These are phyloP conservation scores for Candida lessepsii DNA, from an alignment of 805 yeast genomes.

Conservation along the genomic window DNA sequence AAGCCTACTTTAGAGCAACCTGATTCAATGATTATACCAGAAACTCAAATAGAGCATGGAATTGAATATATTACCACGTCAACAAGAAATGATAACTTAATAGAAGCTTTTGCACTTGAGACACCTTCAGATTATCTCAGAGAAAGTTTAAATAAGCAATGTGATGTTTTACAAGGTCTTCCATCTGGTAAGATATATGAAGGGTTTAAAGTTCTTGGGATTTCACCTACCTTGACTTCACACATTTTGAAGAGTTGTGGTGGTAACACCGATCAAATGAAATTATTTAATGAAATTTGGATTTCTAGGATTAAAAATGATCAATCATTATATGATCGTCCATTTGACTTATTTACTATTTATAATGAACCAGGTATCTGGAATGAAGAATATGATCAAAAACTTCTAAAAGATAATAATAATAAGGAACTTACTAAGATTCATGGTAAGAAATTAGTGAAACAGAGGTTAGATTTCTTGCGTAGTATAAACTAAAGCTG, in stretches of 20 bases:
- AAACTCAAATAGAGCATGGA: slow-evolving; percentile 3
- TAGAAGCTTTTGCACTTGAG: too few relatives aligned
- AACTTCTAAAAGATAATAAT: slow-evolving; percentile 5
- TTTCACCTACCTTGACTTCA: slow-evolving; percentile 16
- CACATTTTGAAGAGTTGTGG: slow-evolving; percentile 19
- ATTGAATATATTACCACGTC: neutral
- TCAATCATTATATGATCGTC: neutral
- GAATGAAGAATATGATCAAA: slow-evolving; percentile 16
- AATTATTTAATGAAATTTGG: slow-evolving; percentile 14
- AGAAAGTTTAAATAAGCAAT: neutral
- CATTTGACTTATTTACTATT: slow-evolving; percentile 10
- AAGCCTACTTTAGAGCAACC: too few relatives aligned
- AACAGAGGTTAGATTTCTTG: slow-evolving; percentile 15
- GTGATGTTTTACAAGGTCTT: neutral
- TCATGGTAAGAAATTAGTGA: slow-evolving; percentile 15
- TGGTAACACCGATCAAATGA: slow-evolving; percentile 15
- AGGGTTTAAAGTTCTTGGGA: slow-evolving; percentile 16
- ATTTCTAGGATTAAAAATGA: slow-evolving; percentile 1
- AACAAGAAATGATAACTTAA: neutral
- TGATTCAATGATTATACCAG: slow-evolving; percentile 2
- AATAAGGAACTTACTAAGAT: slow-evolving; percentile 9
- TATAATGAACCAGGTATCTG: slow-evolving; percentile 14
- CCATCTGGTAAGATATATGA: slow-evolving; percentile 8
- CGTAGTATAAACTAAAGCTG: slow-evolving; percentile 7
- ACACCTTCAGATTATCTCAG: too few relatives aligned